Evolutionary conservation across 495 filamentous ascomycete species (phyloP), one percentile per base, ranked within the genome.

Genomic region (Pseudotulostoma volvatum): DNA sequence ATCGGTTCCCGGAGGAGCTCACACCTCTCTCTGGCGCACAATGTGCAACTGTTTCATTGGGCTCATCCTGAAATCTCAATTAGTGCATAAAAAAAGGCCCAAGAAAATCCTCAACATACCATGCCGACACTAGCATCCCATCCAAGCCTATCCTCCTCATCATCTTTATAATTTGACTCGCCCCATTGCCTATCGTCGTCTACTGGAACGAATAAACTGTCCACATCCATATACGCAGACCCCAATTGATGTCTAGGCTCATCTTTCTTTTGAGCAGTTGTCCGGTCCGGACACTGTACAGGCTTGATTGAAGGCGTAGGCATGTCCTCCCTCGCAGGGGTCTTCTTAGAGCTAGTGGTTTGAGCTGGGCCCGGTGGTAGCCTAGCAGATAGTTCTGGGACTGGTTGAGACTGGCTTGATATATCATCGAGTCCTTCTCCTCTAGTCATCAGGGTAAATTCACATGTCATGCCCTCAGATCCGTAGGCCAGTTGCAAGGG

Each of bases 401-500:
- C 55, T 7, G 53, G 48, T 16, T 57, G 51, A 21, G 60, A 59
- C 28, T 33, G 42, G 21, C 59, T 61, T 20, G 64, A 61, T 44
- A 71, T 71, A 40, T 90, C 81, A n/a, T 60, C 61, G 20, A 66
- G 62, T 44, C 71, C 71, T 41, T 92, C 83, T n/a, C 86, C 84
- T 20, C 81, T 74, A 7, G 90, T 97, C 87, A 94, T 95, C 33
- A 97, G 57, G 11, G 88, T 88, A 50, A 92, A 95, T 39, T 94
- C 83, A 42, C 79, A 81, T 34, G 71, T 58, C 38, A 95, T 64
- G 11, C 86, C 90, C 20, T 68, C 59, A 21, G 40, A 36, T 5
- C 65, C 64, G 52, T 96, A 96, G 20, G 66, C 73, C 7, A 95
- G 59, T 52, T 93, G 87, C 54, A 97, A 70, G 2, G 90, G 90